Percentiles rank a stretch among this genome's conserved stretches.
phyloP scores from a whole-genome alignment of 345 rosid genomes.

The Populus alba region DNA sequence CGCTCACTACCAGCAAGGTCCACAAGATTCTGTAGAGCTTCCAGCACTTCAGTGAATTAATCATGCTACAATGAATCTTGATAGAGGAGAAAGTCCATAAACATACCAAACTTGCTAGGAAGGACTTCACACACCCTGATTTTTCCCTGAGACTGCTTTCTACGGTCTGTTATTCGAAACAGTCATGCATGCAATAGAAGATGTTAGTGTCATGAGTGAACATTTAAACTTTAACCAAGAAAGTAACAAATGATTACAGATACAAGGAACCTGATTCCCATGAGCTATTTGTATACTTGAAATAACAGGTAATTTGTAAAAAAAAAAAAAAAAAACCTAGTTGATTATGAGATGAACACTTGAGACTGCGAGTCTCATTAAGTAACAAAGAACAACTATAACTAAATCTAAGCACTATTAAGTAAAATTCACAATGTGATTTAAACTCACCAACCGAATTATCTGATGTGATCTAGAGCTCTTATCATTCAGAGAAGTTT shows the following conservation, averaged over 20 bases:
- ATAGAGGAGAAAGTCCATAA: conserved; percentile 11
- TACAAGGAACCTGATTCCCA: not conserved
- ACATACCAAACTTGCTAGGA: conserved; percentile 84
- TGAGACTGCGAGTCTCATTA: not conserved
- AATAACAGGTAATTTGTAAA: not conserved
- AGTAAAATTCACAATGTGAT: not conserved
- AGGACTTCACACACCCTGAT: conserved; percentile 72
- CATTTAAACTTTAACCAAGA: not conserved
- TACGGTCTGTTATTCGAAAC: conserved; percentile 51
- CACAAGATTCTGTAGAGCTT: conserved; percentile 75
- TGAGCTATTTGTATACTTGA: not conserved
- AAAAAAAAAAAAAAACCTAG: too few species aligned
- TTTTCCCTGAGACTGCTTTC: conserved; percentile 79
- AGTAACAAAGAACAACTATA: not conserved
- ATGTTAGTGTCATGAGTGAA: conserved; percentile 8
- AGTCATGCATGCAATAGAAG: conserved; percentile 26
- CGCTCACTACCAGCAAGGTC: conserved; percentile 99
- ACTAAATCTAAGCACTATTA: not conserved
- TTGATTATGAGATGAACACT: too few species aligned
- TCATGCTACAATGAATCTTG: not conserved
- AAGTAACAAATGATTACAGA: not conserved
- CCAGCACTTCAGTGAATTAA: conserved; percentile 6
- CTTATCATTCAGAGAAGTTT: conserved; percentile 84
- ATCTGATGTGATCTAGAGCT: conserved; percentile 99
- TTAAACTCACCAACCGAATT: conserved; percentile 72